phyloP scores from a whole-genome alignment of 495 filamentous ascomycete species.

The Hypoxylon trugodes region DNA sequence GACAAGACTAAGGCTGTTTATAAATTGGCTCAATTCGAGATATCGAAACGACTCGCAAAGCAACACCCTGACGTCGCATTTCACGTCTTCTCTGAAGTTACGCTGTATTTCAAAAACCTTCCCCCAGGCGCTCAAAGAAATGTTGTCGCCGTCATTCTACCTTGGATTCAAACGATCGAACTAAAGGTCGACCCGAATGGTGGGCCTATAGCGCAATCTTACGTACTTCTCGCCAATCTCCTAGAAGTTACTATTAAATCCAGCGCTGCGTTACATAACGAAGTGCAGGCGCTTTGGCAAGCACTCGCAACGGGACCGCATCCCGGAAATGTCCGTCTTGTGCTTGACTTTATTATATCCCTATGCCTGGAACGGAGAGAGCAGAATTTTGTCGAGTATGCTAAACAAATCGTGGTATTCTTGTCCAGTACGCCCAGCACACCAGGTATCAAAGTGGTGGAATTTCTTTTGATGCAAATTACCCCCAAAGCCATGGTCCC shows the following conservation, averaged over 20 bases:
- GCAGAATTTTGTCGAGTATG: conserved; percentile 96
- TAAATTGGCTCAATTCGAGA: conserved; percentile 95
- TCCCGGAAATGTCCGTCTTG: conserved; percentile 92
- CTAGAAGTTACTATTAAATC: conserved; percentile 96
- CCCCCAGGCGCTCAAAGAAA: conserved; percentile 84
- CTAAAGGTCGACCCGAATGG: conserved; percentile 94
- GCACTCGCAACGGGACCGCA: conserved; percentile 93
- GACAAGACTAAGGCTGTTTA: conserved; percentile 99
- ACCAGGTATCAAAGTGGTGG: conserved; percentile 85
- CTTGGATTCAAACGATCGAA: conserved; percentile 95
- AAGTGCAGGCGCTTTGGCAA: conserved; percentile 97
- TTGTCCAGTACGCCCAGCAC: conserved; percentile 85
- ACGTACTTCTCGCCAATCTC: conserved; percentile 94
- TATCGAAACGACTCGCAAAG: conserved; percentile 87
- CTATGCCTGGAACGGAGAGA: conserved; percentile 92
- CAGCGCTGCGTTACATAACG: conserved; percentile 87
- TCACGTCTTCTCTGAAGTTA: conserved; percentile 93
- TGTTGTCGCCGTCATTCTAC: conserved; percentile 91
- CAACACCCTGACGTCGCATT: conserved; percentile 90
- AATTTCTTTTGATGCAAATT: conserved; percentile 90
- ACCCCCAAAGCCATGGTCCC: conserved; percentile 89
- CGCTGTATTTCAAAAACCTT: conserved; percentile 85
- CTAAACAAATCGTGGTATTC: conserved; percentile 97
- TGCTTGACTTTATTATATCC: conserved; percentile 94
- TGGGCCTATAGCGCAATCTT: conserved; percentile 86